phyloP scores from a whole-genome alignment of 2,329 filamentous ascomycete genomes.

The Geoglossum cookeanum region DNA sequence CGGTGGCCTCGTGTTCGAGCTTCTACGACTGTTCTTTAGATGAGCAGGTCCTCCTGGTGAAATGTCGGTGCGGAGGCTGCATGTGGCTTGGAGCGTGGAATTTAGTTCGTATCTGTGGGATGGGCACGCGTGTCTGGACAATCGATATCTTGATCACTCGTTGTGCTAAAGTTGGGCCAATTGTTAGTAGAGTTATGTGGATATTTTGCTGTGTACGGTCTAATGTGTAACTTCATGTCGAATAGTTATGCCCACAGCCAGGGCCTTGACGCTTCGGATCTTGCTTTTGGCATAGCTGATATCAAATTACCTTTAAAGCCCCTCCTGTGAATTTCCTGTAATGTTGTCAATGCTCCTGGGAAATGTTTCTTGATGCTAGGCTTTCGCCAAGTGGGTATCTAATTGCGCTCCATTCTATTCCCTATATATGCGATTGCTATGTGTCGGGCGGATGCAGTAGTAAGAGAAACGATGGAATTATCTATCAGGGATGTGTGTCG shows the following conservation, averaged over 20 bases:
- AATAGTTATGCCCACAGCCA: background rate
- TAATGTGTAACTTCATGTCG: background rate
- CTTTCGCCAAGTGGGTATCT: too few species aligned
- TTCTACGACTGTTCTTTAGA: constrained; percentile 21
- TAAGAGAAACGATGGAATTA: background rate
- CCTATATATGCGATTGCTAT: too few species aligned
- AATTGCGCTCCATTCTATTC: too few species aligned
- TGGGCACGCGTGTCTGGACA: background rate
- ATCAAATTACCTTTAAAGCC: too few species aligned
- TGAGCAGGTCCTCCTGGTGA: background rate
- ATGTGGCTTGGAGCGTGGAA: background rate
- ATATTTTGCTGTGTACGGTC: background rate
- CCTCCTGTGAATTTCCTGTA: too few species aligned
- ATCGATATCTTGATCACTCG: background rate
- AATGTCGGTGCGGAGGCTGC: background rate
- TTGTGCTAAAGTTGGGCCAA: background rate
- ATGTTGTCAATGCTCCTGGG: too few species aligned
- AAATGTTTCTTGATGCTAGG: too few species aligned
- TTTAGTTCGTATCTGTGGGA: background rate
- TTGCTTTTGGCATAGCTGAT: too few species aligned
- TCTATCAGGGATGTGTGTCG: background rate
- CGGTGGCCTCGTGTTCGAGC: constrained; percentile 39
- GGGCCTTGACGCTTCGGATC: background rate
- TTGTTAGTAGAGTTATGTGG: background rate
- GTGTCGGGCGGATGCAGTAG: background rate